Evolutionary conservation across 2,329 filamentous ascomycete species (phyloP).

Genomic region (Trichoderma asperellum): DNA sequence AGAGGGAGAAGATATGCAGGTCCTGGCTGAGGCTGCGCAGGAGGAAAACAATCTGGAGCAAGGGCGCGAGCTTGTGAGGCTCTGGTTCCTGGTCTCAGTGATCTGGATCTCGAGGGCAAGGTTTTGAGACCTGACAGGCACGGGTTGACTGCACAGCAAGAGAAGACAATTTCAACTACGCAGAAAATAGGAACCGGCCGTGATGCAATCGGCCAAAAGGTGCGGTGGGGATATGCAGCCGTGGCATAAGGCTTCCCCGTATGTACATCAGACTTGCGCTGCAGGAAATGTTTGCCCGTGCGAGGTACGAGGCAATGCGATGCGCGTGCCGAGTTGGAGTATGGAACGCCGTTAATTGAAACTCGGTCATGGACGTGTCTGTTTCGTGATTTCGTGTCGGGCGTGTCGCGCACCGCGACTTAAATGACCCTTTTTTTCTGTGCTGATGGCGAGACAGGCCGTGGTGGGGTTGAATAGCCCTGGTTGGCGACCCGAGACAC

Average conservation of each 20-base stretch:
- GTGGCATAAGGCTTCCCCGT: conserved; percentile 19
- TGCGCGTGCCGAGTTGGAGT: conserved; percentile 33
- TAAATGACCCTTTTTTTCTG: conserved; percentile 1
- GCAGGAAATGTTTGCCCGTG: conserved; percentile 21
- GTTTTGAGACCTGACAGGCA: neutral
- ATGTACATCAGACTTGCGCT: conserved; percentile 30
- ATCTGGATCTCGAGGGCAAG: neutral
- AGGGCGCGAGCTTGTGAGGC: conserved; percentile 3
- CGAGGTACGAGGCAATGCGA: conserved; percentile 15
- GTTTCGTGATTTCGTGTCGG: conserved; percentile 50
- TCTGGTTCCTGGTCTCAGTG: neutral
- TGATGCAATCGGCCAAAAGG: conserved; percentile 16
- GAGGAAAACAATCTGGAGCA: neutral
- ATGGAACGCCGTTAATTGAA: conserved; percentile 39
- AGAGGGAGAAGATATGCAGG: neutral
- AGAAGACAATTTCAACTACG: neutral
- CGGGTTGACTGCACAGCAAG: neutral
- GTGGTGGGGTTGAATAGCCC: conserved; percentile 18
- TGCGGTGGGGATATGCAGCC: conserved; percentile 20
- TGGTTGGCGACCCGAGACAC: neutral
- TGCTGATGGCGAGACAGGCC: conserved; percentile 7
- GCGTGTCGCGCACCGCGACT: conserved; percentile 37
- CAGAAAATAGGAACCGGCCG: conserved; percentile 3
- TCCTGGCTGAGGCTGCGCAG: neutral
- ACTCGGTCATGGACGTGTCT: conserved; percentile 45